Conservation (phyloP, 164 flowering plant genomes). For the Annona cherimola region DNA sequence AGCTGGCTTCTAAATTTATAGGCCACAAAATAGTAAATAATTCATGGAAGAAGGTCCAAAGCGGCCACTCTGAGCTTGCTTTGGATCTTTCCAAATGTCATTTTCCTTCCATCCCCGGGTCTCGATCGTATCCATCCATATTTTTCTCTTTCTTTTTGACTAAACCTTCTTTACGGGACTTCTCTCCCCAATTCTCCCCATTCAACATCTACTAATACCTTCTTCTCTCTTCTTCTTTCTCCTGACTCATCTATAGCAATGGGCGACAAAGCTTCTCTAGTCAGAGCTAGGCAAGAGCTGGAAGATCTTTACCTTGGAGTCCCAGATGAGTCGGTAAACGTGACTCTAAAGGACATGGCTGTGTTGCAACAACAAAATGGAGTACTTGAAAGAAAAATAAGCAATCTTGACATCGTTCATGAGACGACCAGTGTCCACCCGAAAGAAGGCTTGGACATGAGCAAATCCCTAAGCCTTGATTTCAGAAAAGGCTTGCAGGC, state of each 20-base stretch:
- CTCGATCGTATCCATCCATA: neutral
- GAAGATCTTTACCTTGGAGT: slow-evolving; percentile 61
- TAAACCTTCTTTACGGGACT: neutral
- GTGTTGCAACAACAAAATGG: neutral
- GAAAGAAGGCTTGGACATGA: slow-evolving; percentile 6
- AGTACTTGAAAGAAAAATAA: slow-evolving; percentile 12
- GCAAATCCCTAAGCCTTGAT: slow-evolving; percentile 31
- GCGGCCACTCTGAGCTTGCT: neutral
- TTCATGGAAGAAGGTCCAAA: neutral
- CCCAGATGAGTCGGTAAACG: slow-evolving; percentile 73
- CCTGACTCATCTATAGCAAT: neutral
- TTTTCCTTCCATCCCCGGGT: neutral
- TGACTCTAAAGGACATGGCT: slow-evolving; percentile 55
- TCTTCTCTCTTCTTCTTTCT: neutral
- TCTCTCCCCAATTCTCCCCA: neutral
- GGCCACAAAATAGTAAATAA: neutral
- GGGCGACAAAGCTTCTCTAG: slow-evolving; percentile 12
- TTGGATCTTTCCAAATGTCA: slow-evolving; percentile 2
- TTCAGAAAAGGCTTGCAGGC: slow-evolving; percentile 33
- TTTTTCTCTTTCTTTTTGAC: neutral
- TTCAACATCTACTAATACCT: neutral
- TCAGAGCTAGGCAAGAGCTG: slow-evolving; percentile 53
- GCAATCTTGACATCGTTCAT: slow-evolving; percentile 13
- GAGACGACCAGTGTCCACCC: slow-evolving; percentile 5
- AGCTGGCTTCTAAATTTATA: too few relatives aligned